Base-by-base conservation (phyloP, 441 rosid species). In the Populus hybrid region DNA sequence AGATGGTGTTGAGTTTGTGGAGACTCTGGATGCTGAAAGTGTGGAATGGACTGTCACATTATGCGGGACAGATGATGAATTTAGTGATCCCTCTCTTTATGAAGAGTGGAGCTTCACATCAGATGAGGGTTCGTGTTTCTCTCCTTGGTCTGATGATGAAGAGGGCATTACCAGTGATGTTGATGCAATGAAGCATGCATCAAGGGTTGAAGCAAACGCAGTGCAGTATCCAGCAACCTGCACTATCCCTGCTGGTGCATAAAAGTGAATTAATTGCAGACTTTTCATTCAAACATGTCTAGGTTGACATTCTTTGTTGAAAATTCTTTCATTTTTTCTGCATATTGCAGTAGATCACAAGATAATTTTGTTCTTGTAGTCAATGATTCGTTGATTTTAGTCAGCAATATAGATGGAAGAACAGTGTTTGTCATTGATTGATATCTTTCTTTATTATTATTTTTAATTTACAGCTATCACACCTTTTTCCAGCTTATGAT, bases 111-210 rank as follows among this genome's bases (percentile, higher is more conserved):
- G 50, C 34, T 18, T 46, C 61, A 26, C 59, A 50, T 46, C 77
- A 34, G 70, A 65, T 24, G 69, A 74, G 34, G 71, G 66, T 67
- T 75, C 70, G 2, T 70, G 72, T 75, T 74, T 66, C 70, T 74
- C 59, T 23, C 42, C 64, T 40, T 74, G 59, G 70, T 65, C 59
- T 42, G 14, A 20, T 67, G 78, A 75, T 67, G 40, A 12, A 40
- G 69, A 36, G 24, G 77, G 28, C 35, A 36, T 32, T 24, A 5
- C 20, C 21, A 14, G 70, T 30, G 11, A 30, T 74, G 20, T 38
- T 38, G 38, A 71, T 46, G 65, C 16, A 50, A 12, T 71, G 10
- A 57, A 32, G 24, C 28, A 32, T 34, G 20, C 67, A 64, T 3
- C 24, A 30, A 26, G 6, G 68, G 57, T 36, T 64, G 9, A 26